phyloP scores from a whole-genome alignment of 164 flowering plant genomes.

The Buxus sempervirens region DNA sequence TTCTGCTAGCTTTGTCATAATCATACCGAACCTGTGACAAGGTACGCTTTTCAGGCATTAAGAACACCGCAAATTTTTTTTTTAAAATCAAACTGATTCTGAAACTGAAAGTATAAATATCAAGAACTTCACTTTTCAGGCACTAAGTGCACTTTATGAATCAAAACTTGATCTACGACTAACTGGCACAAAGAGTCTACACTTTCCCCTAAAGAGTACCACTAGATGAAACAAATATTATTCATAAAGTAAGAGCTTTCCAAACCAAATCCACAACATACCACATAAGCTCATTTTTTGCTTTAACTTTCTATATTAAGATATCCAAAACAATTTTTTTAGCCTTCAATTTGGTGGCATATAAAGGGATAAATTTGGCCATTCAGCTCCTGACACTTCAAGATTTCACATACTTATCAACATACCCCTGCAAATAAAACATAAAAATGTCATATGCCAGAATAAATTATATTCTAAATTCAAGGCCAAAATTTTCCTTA shows the following conservation, averaged over 20 bases:
- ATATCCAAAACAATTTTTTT: constrained; percentile 11
- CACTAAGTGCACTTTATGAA: constrained; percentile 1
- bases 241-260: constrained; percentile 6
- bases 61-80: too few relatives aligned
- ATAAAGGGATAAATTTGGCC: background rate
- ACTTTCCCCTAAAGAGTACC: background rate
- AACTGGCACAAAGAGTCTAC: constrained; percentile 11
- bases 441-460: constrained; percentile 9
- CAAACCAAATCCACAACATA: constrained; percentile 8
- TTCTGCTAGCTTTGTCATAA: too few relatives aligned
- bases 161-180: background rate
- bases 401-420: constrained; percentile 57
- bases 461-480: background rate
- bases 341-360: constrained; percentile 11
- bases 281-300: constrained; percentile 9
- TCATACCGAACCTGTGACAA: too few relatives aligned
- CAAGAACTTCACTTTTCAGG: too few relatives aligned
- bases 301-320: constrained; percentile 4
- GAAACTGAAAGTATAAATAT: too few relatives aligned
- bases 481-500: background rate
- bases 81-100: too few relatives aligned
- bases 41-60: too few relatives aligned
- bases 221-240: background rate
- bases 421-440: constrained; percentile 70
- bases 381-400: constrained; percentile 25